phyloP scores from a whole-genome alignment of 192 early-diverging fungal genomes.

The Umbelopsis isabellina region DNA sequence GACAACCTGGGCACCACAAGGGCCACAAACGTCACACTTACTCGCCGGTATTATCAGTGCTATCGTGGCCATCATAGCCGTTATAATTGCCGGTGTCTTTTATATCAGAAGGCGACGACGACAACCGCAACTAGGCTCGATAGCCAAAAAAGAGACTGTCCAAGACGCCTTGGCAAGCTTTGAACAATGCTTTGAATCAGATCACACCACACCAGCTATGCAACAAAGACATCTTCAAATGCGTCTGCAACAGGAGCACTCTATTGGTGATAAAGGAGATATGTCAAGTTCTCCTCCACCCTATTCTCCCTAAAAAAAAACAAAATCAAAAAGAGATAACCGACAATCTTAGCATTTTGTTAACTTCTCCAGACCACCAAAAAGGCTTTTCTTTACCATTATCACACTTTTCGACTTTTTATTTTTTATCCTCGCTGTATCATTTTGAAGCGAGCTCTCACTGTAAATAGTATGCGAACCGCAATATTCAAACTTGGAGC shows the following conservation, averaged over 20 bases:
- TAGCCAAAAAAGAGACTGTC: background rate
- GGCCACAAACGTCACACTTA: background rate
- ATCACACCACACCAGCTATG: conserved; percentile 8
- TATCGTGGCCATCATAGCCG: background rate
- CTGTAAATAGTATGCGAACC: conserved; percentile 18
- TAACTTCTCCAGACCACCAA: background rate
- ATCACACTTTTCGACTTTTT: background rate
- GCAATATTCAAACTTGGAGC: background rate
- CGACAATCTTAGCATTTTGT: background rate
- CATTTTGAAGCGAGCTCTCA: conserved; percentile 1
- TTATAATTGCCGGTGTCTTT: background rate
- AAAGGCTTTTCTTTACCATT: background rate
- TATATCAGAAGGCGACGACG: conserved; percentile 1
- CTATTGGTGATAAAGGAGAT: conserved; percentile 15
- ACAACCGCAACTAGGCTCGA: background rate
- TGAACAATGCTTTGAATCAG: conserved; percentile 9
- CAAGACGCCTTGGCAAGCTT: conserved; percentile 7
- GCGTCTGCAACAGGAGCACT: conserved; percentile 12
- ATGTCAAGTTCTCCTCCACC: conserved; percentile 18
- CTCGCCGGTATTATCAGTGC: conserved; percentile 2
- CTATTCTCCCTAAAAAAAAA: conserved; percentile 14
- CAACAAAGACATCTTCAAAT: conserved; percentile 10
- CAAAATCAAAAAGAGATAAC: background rate
- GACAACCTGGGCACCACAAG: background rate
- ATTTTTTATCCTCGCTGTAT: background rate